Evolutionary conservation across 1,284 basidiomycete species (phyloP), one percentile per base, ranked within the genome.

Genomic region (Fomitopsis palustris): DNA sequence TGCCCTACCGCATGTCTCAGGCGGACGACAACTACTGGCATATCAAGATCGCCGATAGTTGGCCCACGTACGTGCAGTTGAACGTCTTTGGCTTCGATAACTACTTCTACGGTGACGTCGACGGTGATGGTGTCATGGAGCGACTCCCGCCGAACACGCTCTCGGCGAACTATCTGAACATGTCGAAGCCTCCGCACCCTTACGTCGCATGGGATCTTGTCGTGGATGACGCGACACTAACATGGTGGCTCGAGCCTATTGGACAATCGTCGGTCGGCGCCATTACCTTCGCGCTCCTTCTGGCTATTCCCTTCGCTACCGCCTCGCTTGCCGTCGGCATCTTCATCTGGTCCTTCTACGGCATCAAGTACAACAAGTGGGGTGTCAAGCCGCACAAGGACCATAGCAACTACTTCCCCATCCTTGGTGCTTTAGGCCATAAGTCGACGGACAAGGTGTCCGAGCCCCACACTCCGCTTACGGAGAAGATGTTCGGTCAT

Each of bases 301-400:
- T 92, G 43, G 70, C 85, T 39, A 92, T 96, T 62, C 94, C 94
- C 7, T 75, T 95, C 64, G 82, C 95, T 73, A 95, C 94, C 21
- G 94, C 86, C 62, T 81, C 85, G 16, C 78, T 92, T 56, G 92
- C 94, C 4, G 92, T 93, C 37, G 72, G 88, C 56, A 75, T 93
- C 75, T 96, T 96, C 84, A 92, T 94, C 84, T 94, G 91, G 88
- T 89, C 90, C 12, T 96, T 96, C 83, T 96, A 96, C 71, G 92
- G 92, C 23, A 96, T 96, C 79, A 93, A 85, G 73, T 88, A 94
- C 78, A 96, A 96, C 77, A 88, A 88, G 73, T 96, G 88, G 77
- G 93, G 93, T 78, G 84, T 89, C 65, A 87, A 91, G 75, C 81
- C 86, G 41, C 71, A 67, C 62, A 89, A 89, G 72, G 78, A 79